phyloP scores from a whole-genome alignment of 306 rosid genomes.

The Acacia melanoxylon region DNA sequence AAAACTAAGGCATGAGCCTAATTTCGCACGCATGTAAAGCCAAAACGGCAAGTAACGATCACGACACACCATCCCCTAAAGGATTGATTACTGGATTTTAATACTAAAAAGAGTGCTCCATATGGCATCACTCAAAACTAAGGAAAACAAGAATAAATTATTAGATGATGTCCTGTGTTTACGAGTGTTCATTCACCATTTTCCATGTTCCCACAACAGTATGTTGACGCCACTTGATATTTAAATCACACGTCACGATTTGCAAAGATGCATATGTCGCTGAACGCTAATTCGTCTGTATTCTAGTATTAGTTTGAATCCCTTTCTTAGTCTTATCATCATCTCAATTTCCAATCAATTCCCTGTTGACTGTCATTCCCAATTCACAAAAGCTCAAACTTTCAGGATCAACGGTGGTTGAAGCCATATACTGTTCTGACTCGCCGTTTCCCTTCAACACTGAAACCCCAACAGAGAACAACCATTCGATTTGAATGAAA shows the following conservation, averaged over 20 bases:
- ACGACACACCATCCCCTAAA: neutral
- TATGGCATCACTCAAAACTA: neutral
- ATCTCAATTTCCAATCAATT: neutral
- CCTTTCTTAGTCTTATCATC: neutral
- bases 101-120: neutral
- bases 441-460: neutral
- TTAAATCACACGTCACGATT: constrained; percentile 31
- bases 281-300: constrained; percentile 53
- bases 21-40: neutral
- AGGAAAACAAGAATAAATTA: neutral
- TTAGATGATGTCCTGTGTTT: neutral
- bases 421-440: neutral
- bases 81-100: neutral
- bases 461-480: neutral
- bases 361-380: neutral
- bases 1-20: neutral
- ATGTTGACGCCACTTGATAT: neutral
- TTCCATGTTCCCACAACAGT: neutral
- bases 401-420: neutral
- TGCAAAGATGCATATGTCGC: constrained; percentile 31
- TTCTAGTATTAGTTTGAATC: neutral
- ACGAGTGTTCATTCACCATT: neutral
- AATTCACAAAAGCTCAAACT: constrained; percentile 20
- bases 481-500: neutral
- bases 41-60: neutral